Percentiles rank a stretch among this genome's conserved stretches.
These are phyloP conservation scores for Hanseniaspora occidentalis DNA, from an alignment of 805 yeast species.

Conservation along the genomic window DNA sequence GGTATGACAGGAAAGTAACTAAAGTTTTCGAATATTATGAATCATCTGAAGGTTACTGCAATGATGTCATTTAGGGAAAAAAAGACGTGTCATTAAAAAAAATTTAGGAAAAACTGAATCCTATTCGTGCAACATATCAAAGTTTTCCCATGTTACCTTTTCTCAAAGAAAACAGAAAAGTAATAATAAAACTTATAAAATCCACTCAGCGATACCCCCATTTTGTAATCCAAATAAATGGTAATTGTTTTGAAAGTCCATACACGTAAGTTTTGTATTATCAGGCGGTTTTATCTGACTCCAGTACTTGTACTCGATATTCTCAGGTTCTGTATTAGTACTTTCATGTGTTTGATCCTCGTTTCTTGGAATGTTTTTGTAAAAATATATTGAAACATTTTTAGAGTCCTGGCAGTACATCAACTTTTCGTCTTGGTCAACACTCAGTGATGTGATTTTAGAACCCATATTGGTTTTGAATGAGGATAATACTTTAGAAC, in stretches of 20 bases:
- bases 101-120: background rate
- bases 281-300: background rate
- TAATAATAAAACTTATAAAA: background rate
- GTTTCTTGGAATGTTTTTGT: background rate
- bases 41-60: too few relatives aligned
- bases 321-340: too few relatives aligned
- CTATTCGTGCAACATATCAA: background rate
- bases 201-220: background rate
- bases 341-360: too few relatives aligned
- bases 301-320: background rate
- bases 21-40: too few relatives aligned
- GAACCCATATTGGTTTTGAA: background rate
- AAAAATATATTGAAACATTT: background rate
- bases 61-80: too few relatives aligned
- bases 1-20: too few relatives aligned
- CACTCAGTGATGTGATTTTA: background rate
- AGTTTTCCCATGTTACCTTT: background rate
- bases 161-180: background rate
- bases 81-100: too few relatives aligned
- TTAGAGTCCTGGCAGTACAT: background rate
- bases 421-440: background rate
- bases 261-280: background rate
- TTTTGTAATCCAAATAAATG: conserved; percentile 1
- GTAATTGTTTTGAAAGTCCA: background rate
- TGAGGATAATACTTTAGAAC: background rate